These are phyloP conservation scores for Ascodesmis nigricans DNA, from an alignment of 495 filamentous ascomycete genomes.

Conservation along the genomic window DNA sequence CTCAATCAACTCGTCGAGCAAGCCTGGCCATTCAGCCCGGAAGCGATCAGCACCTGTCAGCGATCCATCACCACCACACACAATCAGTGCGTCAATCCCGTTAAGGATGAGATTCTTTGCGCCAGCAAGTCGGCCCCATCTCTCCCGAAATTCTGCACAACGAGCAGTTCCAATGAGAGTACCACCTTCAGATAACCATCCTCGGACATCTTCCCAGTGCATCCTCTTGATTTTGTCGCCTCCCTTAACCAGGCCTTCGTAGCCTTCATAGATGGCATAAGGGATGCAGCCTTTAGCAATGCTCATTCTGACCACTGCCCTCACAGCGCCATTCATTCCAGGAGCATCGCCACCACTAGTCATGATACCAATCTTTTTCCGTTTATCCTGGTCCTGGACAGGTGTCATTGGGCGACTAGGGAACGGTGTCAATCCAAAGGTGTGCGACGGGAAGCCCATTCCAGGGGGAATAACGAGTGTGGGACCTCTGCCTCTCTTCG, in stretches of 20 bases:
- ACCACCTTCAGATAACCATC: slow-evolving; percentile 82
- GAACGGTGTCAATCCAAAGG: background rate
- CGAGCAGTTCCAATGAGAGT: slow-evolving; percentile 92
- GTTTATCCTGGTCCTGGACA: slow-evolving; percentile 14
- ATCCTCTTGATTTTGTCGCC: slow-evolving; percentile 69
- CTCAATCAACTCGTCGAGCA: slow-evolving; percentile 61
- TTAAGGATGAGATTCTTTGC: slow-evolving; percentile 84
- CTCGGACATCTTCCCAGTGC: slow-evolving; percentile 86
- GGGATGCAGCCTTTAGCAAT: slow-evolving; percentile 71
- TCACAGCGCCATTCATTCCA: slow-evolving; percentile 89
- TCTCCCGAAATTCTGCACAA: slow-evolving; percentile 71
- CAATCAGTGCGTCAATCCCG: slow-evolving; percentile 88
- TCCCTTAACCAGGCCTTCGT: slow-evolving; percentile 82
- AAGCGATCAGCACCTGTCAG: slow-evolving; percentile 93
- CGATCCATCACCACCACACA: slow-evolving; percentile 93
- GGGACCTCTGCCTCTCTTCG: background rate
- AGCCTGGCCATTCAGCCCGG: slow-evolving; percentile 67
- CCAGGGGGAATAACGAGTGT: background rate
- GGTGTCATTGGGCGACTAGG: slow-evolving; percentile 10
- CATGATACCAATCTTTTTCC: slow-evolving; percentile 81
- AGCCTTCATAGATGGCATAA: slow-evolving; percentile 84
- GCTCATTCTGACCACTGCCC: slow-evolving; percentile 82
- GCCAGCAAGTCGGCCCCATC: slow-evolving; percentile 53
- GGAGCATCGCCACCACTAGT: slow-evolving; percentile 94
- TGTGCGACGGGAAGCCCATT: no score